Percentiles rank a stretch among this genome's conserved stretches.
phyloP scores from a whole-genome alignment of 129 eudicot genomes.

The Ambrosia artemisiifolia region DNA sequence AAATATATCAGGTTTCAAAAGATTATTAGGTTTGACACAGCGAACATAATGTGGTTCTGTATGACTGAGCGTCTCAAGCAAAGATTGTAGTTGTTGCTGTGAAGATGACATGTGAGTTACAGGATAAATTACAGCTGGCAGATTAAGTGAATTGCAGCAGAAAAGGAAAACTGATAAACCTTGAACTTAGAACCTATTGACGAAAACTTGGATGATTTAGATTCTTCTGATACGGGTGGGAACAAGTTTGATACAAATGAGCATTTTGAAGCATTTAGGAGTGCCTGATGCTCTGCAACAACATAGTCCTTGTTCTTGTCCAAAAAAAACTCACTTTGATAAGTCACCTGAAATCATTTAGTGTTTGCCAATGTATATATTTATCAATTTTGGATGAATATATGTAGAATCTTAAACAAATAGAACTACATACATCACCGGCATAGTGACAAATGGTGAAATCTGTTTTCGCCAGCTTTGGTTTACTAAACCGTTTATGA shows the following conservation, averaged over 20 bases:
- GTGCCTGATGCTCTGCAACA: conserved; percentile 91
- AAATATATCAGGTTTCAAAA: conserved; percentile 79
- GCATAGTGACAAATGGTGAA: conserved; percentile 90
- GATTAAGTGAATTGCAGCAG: conserved; percentile 4
- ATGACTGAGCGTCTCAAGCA: conserved; percentile 87
- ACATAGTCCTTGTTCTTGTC: conserved; percentile 96
- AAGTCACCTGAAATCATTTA: conserved; percentile 66
- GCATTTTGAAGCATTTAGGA: conserved; percentile 77
- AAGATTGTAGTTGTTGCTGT: conserved; percentile 89
- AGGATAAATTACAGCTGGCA: background rate
- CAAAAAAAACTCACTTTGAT: conserved; percentile 79
- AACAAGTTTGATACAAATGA: conserved; percentile 73
- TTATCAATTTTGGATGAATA: background rate
- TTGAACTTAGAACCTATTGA: conserved; percentile 76
- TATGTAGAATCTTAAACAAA: background rate
- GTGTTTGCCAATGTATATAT: background rate
- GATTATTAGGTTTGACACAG: conserved; percentile 88
- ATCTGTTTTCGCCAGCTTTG: conserved; percentile 77
- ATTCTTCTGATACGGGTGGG: conserved; percentile 70
- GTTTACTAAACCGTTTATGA: conserved; percentile 78
- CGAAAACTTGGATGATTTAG: conserved; percentile 83
- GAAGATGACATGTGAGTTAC: conserved; percentile 8
- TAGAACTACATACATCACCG: conserved; percentile 69
- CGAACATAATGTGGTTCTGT: conserved; percentile 95
- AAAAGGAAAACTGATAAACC: conserved; percentile 32